phyloP scores from a whole-genome alignment of 2,329 filamentous ascomycete species.

The Talaromyces sp. region DNA sequence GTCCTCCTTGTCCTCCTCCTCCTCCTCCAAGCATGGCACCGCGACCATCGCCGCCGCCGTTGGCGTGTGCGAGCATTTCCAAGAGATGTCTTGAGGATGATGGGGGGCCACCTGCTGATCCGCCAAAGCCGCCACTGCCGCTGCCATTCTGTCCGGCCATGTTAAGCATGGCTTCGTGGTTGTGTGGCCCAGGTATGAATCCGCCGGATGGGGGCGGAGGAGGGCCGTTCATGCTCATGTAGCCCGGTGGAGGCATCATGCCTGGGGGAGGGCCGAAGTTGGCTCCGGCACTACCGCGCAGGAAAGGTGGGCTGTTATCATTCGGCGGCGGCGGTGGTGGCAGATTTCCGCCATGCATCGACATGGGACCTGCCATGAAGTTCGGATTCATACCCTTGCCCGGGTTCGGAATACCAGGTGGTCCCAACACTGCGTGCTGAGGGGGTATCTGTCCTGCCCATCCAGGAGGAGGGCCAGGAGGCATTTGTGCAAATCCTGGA shows the following conservation, averaged over 20 bases:
- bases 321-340: constrained; percentile 24
- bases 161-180: constrained; percentile 38
- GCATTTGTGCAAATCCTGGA: constrained; percentile 43
- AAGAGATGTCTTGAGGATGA: constrained; percentile 40
- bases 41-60: constrained; percentile 29
- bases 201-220: constrained; percentile 30
- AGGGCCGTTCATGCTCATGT: constrained; percentile 39
- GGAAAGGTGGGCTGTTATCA: constrained; percentile 37
- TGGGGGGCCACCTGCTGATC: constrained; percentile 35
- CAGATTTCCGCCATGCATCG: constrained; percentile 31
- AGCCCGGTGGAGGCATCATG: constrained; percentile 46
- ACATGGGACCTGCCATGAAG: constrained; percentile 35
- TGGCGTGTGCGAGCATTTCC: constrained; percentile 43
- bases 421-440: constrained; percentile 36
- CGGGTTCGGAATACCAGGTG: constrained; percentile 39
- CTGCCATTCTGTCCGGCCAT: constrained; percentile 31
- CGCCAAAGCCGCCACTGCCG: constrained; percentile 34
- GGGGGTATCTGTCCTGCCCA: constrained; percentile 36
- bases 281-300: constrained; percentile 30
- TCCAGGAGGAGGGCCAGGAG: constrained; percentile 30
- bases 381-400: constrained; percentile 37
- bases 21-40: constrained; percentile 33
- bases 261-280: constrained; percentile 39
- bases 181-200: constrained; percentile 34
- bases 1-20: constrained; percentile 26